Conservation (phyloP, 2,329 filamentous ascomycete genomes). For the Gnomoniopsis sp. region DNA sequence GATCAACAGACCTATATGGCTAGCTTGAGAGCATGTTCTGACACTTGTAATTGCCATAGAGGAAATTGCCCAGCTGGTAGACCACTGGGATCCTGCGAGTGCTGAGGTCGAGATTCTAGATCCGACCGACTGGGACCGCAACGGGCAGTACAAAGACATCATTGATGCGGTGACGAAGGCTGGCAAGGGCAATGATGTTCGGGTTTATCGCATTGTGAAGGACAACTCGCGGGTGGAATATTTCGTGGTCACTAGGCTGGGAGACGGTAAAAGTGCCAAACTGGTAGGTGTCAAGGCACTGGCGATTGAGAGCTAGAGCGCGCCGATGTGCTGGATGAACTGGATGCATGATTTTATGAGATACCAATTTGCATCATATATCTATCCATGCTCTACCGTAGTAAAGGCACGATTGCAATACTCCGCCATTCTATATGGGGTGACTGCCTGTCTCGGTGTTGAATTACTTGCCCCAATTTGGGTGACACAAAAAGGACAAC, state of each 20-base stretch:
- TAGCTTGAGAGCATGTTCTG: background rate
- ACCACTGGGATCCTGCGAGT: conserved; percentile 48
- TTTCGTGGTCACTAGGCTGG: conserved; percentile 68
- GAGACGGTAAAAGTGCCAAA: conserved; percentile 50
- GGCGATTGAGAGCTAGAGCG: conserved; percentile 63
- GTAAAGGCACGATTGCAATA: too few species aligned
- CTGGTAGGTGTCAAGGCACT: conserved; percentile 77
- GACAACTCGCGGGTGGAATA: conserved; percentile 69
- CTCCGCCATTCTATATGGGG: too few species aligned
- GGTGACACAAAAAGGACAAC: background rate
- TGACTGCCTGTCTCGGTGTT: background rate
- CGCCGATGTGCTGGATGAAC: background rate
- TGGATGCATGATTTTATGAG: background rate
- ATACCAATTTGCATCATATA: background rate
- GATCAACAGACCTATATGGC: background rate
- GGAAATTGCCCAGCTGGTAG: conserved; percentile 67
- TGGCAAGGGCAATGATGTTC: conserved; percentile 62
- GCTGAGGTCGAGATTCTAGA: conserved; percentile 64
- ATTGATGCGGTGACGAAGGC: conserved; percentile 66
- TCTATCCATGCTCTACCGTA: too few species aligned
- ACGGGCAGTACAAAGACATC: conserved; percentile 66
- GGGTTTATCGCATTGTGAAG: conserved; percentile 69
- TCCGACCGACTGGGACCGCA: conserved; percentile 68
- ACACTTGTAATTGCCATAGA: conserved; percentile 40
- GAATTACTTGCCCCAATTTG: background rate